phyloP scores from a whole-genome alignment of 768 basidiomycete species.

The Tylopilus vinaceipallidus region DNA sequence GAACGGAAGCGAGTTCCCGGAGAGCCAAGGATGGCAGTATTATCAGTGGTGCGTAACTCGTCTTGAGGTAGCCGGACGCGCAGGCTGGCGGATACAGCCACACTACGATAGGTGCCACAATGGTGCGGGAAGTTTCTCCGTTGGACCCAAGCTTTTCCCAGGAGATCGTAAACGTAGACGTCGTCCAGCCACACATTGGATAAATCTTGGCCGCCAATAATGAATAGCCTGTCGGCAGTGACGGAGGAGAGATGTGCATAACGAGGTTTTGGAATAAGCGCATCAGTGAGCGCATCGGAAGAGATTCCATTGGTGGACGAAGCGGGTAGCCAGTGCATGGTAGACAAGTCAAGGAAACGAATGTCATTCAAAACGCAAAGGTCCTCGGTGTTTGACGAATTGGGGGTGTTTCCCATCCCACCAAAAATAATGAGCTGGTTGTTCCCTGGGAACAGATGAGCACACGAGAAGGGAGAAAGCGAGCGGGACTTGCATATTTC shows the following conservation, averaged over 20 bases:
- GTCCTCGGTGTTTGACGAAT: slow-evolving; percentile 70
- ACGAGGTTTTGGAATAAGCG: slow-evolving; percentile 73
- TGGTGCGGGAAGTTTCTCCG: slow-evolving; percentile 84
- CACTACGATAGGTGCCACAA: slow-evolving; percentile 93
- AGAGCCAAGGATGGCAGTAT: slow-evolving; percentile 46
- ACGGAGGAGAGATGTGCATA: slow-evolving; percentile 95
- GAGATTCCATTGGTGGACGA: slow-evolving; percentile 27
- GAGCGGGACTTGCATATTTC: slow-evolving; percentile 61
- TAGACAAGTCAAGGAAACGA: slow-evolving; percentile 78
- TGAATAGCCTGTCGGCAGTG: slow-evolving; percentile 77
- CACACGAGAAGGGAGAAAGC: not conserved
- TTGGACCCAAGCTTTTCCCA: slow-evolving; percentile 72
- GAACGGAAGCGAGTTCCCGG: slow-evolving; percentile 59
- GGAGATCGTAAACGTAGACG: slow-evolving; percentile 84
- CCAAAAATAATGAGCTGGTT: slow-evolving; percentile 91
- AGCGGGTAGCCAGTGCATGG: slow-evolving; percentile 68
- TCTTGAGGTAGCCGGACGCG: slow-evolving; percentile 69
- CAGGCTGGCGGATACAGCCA: slow-evolving; percentile 74
- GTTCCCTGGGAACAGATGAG: slow-evolving; percentile 52
- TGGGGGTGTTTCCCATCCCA: slow-evolving; percentile 85
- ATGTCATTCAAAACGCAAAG: slow-evolving; percentile 93
- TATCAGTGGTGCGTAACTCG: slow-evolving; percentile 44
- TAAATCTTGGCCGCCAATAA: slow-evolving; percentile 95
- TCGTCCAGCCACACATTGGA: slow-evolving; percentile 93
- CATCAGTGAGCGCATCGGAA: slow-evolving; percentile 40